Percentiles rank a stretch among this genome's conserved stretches.
Evolutionary conservation across 2,329 filamentous ascomycete genomes (phyloP).

Genomic region (Pseudocercospora crystallina): DNA sequence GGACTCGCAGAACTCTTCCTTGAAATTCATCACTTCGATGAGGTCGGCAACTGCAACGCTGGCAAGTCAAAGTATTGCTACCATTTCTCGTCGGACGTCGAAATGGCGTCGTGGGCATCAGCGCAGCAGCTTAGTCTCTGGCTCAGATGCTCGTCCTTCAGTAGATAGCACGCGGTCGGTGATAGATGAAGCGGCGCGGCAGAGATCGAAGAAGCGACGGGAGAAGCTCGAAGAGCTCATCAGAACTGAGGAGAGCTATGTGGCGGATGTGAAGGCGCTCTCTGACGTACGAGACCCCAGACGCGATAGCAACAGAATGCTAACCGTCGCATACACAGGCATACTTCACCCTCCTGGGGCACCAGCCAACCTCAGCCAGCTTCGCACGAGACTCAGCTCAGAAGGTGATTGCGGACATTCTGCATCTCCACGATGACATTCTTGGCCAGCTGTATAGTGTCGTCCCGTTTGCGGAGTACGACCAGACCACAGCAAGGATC

Average conservation of each 20-base stretch:
- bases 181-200: slow-evolving; percentile 68
- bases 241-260: slow-evolving; percentile 81
- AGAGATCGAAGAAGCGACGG: slow-evolving; percentile 72
- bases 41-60: slow-evolving; percentile 80
- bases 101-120: slow-evolving; percentile 61
- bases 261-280: slow-evolving; percentile 81
- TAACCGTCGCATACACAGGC: slow-evolving; percentile 29
- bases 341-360: slow-evolving; percentile 44
- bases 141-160: slow-evolving; percentile 65
- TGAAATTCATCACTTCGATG: slow-evolving; percentile 75
- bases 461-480: slow-evolving; percentile 63
- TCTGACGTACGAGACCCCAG: slow-evolving; percentile 64
- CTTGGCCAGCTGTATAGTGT: slow-evolving; percentile 70
- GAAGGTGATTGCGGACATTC: slow-evolving; percentile 61
- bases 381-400: slow-evolving; percentile 32
- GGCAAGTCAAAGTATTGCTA: slow-evolving; percentile 67
- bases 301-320: neutral
- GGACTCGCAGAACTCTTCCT: slow-evolving; percentile 69
- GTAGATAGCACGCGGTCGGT: slow-evolving; percentile 55
- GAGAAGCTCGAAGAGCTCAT: slow-evolving; percentile 83
- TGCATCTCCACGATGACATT: slow-evolving; percentile 80
- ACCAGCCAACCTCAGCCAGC: slow-evolving; percentile 26
- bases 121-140: slow-evolving; percentile 58
- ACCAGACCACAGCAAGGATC: slow-evolving; percentile 31
- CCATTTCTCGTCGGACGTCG: slow-evolving; percentile 57